Evolutionary conservation across 2,329 filamentous ascomycete species (phyloP), one percentile per base, ranked within the genome.

Genomic region (Plectosphaerella cucumerina): DNA sequence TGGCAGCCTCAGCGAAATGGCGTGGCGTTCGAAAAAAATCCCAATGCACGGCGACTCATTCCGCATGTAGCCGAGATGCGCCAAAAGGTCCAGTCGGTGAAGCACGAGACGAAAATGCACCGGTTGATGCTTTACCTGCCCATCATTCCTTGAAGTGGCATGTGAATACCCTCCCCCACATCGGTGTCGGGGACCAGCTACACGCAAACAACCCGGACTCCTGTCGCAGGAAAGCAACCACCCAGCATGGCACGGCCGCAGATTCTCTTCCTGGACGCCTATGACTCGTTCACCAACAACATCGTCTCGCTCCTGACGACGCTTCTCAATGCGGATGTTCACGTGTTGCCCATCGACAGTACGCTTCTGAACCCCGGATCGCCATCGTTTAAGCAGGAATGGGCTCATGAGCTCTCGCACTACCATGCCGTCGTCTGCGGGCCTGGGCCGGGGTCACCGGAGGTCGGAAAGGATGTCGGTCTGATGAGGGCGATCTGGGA

Each of bases 271-370:
- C 78, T 99, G 59, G 94, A 97, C 68, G 92, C 93, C 55, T 96
- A 96, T 70, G 94, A 99, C 73, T 97, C 92, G 41, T 99, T 97
- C 70, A 90, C 91, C 50, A 92, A 96, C 71, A 97, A 97, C 71
- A 94, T 97, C 61, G 84, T 95, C 49, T 85, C 89, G 6, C 81
- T 96, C 33, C 77, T 97, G 44, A 81, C 87, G 59, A 83, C 86
- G 4, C 77, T 82, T 4, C 77, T 96, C 9, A 71, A 78, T 53
- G 87, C 81, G 18, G 75, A 85, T 15, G 86, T 96, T 33, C 80
- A 81, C 44, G 81, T 88, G 42, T 75, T 96, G 53, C 82, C 81
- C 56, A 91, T 95, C 59, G 89, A 90, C 60, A 75, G 74, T n/a
- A 66, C 75, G 3, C 72, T 78, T 49, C 72, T 81, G 44, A 57